Conservation (phyloP, 805 yeast genomes). For the Candida ortonii region DNA sequence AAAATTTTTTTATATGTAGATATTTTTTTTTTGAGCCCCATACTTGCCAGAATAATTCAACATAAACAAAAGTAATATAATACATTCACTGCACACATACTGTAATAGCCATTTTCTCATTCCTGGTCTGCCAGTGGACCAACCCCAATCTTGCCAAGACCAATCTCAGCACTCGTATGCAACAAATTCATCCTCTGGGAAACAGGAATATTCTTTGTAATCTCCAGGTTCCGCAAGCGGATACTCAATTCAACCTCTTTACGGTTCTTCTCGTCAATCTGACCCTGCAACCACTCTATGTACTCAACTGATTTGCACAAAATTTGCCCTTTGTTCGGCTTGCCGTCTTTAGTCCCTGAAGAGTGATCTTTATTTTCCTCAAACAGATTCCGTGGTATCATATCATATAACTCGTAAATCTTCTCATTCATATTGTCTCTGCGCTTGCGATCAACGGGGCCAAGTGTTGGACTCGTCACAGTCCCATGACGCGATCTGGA, state of each 20-base stretch:
- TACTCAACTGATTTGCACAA: constrained; percentile 73
- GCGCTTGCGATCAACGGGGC: constrained; percentile 43
- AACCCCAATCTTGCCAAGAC: constrained; percentile 75
- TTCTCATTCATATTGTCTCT: constrained; percentile 58
- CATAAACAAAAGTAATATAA: no score
- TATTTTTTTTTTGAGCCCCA: constrained; percentile 1
- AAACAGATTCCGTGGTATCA: constrained; percentile 36
- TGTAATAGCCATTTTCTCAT: no score
- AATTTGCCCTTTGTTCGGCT: constrained; percentile 82
- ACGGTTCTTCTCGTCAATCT: constrained; percentile 75
- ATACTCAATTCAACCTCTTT: constrained; percentile 72
- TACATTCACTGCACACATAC: no score
- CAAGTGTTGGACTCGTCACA: constrained; percentile 16
- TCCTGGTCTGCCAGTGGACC: constrained; percentile 62
- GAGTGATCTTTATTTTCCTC: constrained; percentile 43
- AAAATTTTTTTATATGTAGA: constrained; percentile 3
- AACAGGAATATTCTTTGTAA: constrained; percentile 40
- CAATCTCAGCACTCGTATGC: constrained; percentile 76
- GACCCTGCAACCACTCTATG: constrained; percentile 60
- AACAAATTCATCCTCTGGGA: constrained; percentile 41
- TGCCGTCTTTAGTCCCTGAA: constrained; percentile 76
- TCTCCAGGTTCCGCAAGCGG: constrained; percentile 53
- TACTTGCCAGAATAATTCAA: no score
- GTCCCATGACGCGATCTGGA: constrained; percentile 19
- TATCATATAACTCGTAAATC: constrained; percentile 45